These are phyloP conservation scores for Microcos paniculata DNA, from an alignment of 345 rosid genomes.

Conservation along the genomic window DNA sequence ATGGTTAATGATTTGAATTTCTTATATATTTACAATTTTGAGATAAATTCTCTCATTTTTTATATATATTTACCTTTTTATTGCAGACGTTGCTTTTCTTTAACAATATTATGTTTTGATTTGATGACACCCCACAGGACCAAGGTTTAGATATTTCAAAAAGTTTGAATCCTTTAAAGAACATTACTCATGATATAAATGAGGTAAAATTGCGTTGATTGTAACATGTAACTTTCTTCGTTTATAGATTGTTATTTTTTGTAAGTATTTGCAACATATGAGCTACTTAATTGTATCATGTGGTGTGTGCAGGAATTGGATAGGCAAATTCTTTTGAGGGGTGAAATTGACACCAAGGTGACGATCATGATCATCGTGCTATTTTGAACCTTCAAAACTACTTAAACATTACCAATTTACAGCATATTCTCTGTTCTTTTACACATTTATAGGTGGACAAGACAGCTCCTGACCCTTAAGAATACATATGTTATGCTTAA, in stretches of 20 bases:
- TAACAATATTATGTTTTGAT: conserved; percentile 14
- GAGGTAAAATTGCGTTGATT: conserved; percentile 52
- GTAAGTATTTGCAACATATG: conserved; percentile 1
- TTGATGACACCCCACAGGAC: conserved; percentile 49
- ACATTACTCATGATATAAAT: conserved; percentile 96
- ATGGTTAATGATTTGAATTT: too few species aligned
- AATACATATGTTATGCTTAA: conserved; percentile 96
- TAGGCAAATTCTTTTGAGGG: conserved; percentile 95
- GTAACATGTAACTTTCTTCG: not conserved
- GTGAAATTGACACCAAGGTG: conserved; percentile 93
- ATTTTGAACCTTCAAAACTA: not conserved
- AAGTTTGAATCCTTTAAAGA: conserved; percentile 90
- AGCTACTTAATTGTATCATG: conserved; percentile 18
- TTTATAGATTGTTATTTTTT: not conserved
- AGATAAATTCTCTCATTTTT: too few species aligned
- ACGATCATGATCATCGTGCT: conserved; percentile 22
- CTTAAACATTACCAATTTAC: conserved; percentile 8
- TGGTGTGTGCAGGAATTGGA: conserved; percentile 73
- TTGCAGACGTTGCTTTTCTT: not conserved
- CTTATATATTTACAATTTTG: too few species aligned
- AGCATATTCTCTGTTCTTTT: conserved; percentile 12
- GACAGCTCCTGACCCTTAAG: conserved; percentile 91
- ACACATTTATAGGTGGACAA: conserved; percentile 68
- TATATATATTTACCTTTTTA: too few species aligned
- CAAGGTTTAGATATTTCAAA: conserved; percentile 93